Evolutionary conservation across 495 filamentous ascomycete species (phyloP).

Genomic region (Hypoxylon fragiforme): DNA sequence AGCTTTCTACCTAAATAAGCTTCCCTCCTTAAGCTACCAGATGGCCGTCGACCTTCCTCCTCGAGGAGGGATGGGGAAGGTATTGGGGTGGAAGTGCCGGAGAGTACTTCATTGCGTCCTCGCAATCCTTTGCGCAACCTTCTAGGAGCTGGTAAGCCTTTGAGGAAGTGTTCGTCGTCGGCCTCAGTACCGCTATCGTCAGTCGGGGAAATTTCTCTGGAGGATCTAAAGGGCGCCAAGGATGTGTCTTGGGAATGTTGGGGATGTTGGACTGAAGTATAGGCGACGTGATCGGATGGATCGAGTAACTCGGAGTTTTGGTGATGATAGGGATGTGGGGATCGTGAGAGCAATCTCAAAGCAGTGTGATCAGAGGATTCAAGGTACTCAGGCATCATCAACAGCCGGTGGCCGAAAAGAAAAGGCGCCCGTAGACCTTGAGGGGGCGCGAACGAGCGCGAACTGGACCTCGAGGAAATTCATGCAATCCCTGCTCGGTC

Average conservation of each 20-base stretch:
- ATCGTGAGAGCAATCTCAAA: constrained; percentile 64
- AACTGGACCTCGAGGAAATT: constrained; percentile 14
- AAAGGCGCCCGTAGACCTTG: constrained; percentile 10
- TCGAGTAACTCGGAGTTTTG: constrained; percentile 55
- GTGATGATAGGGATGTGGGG: constrained; percentile 76
- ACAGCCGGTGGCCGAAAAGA: constrained; percentile 22
- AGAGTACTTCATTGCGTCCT: constrained; percentile 52
- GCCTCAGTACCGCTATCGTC: constrained; percentile 92
- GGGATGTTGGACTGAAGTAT: constrained; percentile 1
- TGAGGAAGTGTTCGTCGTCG: constrained; percentile 82
- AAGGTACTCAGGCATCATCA: constrained; percentile 47
- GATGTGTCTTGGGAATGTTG: constrained; percentile 20
- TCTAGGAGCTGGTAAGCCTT: constrained; percentile 77
- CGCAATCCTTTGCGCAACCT: constrained; percentile 75
- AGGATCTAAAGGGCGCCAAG: constrained; percentile 29
- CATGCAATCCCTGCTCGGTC: constrained; percentile 17
- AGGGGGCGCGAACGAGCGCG: too few species aligned
- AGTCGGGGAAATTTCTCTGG: constrained; percentile 56
- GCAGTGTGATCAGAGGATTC: constrained; percentile 40
- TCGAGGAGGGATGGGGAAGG: constrained; percentile 62
- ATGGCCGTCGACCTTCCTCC: constrained; percentile 49
- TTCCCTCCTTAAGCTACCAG: constrained; percentile 31
- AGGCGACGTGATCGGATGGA: constrained; percentile 40
- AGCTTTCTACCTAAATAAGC: constrained; percentile 27
- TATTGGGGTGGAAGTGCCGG: constrained; percentile 58